Conservation (phyloP, 306 rosid genomes). For the Arachis hypogaea region DNA sequence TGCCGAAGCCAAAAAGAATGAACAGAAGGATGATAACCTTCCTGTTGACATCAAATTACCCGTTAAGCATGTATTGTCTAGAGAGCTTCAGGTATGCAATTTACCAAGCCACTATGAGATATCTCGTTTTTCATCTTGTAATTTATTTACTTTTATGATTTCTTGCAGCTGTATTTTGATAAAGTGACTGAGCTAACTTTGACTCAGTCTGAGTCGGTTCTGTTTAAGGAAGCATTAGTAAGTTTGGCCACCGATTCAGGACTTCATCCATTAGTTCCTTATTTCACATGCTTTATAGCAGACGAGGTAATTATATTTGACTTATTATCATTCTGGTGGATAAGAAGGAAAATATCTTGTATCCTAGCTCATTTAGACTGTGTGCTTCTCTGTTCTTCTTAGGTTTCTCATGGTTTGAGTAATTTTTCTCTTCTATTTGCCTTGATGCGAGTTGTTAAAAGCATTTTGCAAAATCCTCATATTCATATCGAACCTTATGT, state of each 20-base stretch:
- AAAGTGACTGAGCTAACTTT: constrained; percentile 71
- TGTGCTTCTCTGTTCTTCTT: constrained; percentile 43
- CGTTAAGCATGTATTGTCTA: constrained; percentile 75
- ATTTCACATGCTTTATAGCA: constrained; percentile 77
- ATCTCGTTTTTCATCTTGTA: constrained; percentile 28
- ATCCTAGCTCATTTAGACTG: constrained; percentile 28
- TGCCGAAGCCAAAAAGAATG: constrained; percentile 61
- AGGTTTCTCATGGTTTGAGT: constrained; percentile 74
- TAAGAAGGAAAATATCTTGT: constrained; percentile 30
- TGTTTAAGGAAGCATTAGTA: constrained; percentile 77
- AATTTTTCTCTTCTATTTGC: constrained; percentile 69
- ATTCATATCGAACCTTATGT: constrained; percentile 92
- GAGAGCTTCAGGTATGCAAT: constrained; percentile 79
- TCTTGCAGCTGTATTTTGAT: constrained; percentile 81
- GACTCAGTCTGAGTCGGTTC: constrained; percentile 65
- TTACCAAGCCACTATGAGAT: constrained; percentile 22
- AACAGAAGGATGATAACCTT: constrained; percentile 74
- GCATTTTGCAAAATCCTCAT: constrained; percentile 86
- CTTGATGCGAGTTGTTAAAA: constrained; percentile 78
- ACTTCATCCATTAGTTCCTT: constrained; percentile 90
- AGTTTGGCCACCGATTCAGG: constrained; percentile 93
- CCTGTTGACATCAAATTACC: constrained; percentile 80
- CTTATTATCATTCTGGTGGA: constrained; percentile 14
- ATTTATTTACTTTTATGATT: constrained; percentile 37
- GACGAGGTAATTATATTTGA: constrained; percentile 71